Percentiles rank a stretch among this genome's conserved stretches.
Evolutionary conservation across 2,329 filamentous ascomycete species (phyloP).

Genomic region (Talaromyces sp.): DNA sequence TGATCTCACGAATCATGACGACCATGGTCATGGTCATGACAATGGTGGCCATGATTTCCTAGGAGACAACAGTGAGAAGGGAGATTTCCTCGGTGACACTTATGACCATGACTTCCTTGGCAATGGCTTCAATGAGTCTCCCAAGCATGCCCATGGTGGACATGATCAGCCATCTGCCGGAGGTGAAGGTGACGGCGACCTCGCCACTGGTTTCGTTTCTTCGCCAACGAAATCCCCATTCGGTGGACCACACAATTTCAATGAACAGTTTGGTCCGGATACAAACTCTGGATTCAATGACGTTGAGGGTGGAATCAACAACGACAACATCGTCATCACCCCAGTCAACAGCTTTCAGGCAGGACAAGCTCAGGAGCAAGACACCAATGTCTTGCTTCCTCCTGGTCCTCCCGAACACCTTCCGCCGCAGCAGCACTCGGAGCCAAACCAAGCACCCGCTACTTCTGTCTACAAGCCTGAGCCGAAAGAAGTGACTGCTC

Average conservation of each 20-base stretch:
- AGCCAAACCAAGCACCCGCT: slow-evolving; percentile 2
- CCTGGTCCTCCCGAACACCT: background rate
- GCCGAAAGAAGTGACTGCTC: background rate
- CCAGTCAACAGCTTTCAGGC: background rate
- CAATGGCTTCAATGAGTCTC: background rate
- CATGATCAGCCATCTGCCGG: background rate
- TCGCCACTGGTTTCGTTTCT: background rate
- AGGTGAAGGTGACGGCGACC: background rate
- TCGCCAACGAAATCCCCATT: background rate
- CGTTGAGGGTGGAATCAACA: slow-evolving; percentile 6
- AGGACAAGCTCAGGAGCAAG: slow-evolving; percentile 1
- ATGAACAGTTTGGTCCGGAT: slow-evolving; percentile 3
- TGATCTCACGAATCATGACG: background rate
- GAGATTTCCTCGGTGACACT: slow-evolving; percentile 10
- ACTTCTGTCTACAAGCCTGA: background rate
- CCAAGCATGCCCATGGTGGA: background rate
- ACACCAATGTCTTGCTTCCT: background rate
- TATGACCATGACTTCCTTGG: slow-evolving; percentile 9
- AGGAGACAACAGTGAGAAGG: slow-evolving; percentile 3
- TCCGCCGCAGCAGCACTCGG: slow-evolving; percentile 10
- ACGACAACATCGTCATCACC: slow-evolving; percentile 14
- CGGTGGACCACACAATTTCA: slow-evolving; percentile 8
- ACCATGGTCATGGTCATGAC: background rate
- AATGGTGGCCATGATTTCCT: slow-evolving; percentile 8
- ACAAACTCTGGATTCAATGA: slow-evolving; percentile 7